Evolutionary conservation across 169 alveolate species (phyloP).

Genomic region (Eimeria maxima): DNA sequence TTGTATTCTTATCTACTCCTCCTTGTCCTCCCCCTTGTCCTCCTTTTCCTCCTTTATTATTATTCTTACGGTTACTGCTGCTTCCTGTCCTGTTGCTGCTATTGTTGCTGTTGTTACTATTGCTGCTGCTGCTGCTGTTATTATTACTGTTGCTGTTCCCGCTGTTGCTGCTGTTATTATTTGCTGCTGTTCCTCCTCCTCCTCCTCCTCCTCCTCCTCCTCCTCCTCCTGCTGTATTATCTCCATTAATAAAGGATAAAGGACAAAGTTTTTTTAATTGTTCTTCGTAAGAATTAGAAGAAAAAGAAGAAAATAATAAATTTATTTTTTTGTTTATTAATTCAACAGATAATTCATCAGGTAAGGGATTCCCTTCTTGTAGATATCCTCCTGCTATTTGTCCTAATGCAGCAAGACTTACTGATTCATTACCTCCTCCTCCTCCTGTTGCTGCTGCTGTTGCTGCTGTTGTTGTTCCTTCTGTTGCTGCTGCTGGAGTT

Average conservation of each 20-base stretch:
- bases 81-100: slow-evolving; percentile 30
- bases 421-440: not conserved
- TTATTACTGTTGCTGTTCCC: no score
- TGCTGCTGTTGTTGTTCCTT: not conserved
- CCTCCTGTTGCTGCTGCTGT: not conserved
- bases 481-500: not conserved
- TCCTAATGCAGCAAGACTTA: not conserved
- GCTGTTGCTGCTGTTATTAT: not conserved
- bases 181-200: no score
- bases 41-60: not conserved
- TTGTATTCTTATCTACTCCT: no score
- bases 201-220: no score
- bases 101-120: slow-evolving; percentile 10
- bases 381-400: not conserved
- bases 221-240: no score
- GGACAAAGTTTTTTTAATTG: not conserved
- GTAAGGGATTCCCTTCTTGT: not conserved
- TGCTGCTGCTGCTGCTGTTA: not conserved
- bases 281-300: not conserved
- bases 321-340: not conserved
- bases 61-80: not conserved
- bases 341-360: not conserved
- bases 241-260: not conserved
- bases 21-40: no score
- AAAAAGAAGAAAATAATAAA: not conserved